These are phyloP conservation scores for Sophora flavescens DNA, from an alignment of 306 rosid genomes.

Conservation along the genomic window DNA sequence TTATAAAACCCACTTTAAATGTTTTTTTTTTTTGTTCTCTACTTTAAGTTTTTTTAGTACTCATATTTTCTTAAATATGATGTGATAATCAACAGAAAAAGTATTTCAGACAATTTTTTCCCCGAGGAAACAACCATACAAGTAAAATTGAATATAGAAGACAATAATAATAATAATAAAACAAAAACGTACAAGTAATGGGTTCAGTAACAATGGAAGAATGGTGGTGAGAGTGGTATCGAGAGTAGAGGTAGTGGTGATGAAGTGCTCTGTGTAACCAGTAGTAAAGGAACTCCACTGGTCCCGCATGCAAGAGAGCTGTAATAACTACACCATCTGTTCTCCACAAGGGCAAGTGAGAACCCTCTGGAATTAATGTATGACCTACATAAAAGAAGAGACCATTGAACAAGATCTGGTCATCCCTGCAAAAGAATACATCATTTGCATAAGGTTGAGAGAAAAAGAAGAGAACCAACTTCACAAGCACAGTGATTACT, in stretches of 20 bases:
- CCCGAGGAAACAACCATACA: no score
- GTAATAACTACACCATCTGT: constrained; percentile 59
- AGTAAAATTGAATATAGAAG: no score
- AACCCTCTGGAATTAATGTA: not conserved
- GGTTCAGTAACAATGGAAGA: constrained; percentile 61
- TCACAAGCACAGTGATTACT: not conserved
- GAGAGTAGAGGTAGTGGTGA: constrained; percentile 75
- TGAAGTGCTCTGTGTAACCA: constrained; percentile 87
- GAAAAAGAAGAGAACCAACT: not conserved
- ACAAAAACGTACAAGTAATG: constrained; percentile 50
- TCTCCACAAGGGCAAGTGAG: constrained; percentile 59
- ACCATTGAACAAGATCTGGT: constrained; percentile 73
- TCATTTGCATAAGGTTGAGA: not conserved
- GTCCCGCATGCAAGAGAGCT: constrained; percentile 59
- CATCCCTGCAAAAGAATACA: constrained; percentile 57
- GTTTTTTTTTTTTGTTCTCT: no score
- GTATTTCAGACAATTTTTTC: no score
- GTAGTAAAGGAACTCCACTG: constrained; percentile 75
- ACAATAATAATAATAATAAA: no score
- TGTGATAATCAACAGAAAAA: no score
- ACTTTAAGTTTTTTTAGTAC: no score
- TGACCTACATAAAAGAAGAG: constrained; percentile 42
- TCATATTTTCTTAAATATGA: no score
- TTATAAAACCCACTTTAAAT: no score
- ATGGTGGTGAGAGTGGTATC: constrained; percentile 74